Evolutionary conservation across 2,329 filamentous ascomycete species (phyloP).

Genomic region (Neophaeococcomyces aloes): DNA sequence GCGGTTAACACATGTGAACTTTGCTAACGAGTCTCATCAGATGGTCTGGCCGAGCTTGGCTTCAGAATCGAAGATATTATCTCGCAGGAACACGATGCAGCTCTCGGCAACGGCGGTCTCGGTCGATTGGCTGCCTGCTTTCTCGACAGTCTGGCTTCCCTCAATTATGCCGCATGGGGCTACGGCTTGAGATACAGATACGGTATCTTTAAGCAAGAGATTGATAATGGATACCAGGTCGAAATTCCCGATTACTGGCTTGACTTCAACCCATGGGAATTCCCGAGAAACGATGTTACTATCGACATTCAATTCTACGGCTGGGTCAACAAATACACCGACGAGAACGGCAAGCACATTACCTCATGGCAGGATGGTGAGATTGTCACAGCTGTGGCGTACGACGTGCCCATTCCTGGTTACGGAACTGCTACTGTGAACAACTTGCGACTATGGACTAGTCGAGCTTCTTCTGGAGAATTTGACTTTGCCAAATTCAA

Average conservation of each 20-base stretch:
- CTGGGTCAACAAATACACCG: constrained; percentile 60
- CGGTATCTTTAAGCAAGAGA: constrained; percentile 99
- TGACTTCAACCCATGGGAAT: constrained; percentile 99
- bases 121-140: constrained; percentile 93
- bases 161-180: constrained; percentile 95
- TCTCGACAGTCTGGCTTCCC: constrained; percentile 84
- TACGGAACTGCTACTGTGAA: constrained; percentile 86
- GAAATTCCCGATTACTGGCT: constrained; percentile 99
- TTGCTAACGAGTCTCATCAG: constrained; percentile 39
- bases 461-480: constrained; percentile 91
- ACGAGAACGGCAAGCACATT: constrained; percentile 64
- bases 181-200: constrained; percentile 94
- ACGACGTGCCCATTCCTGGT: constrained; percentile 85
- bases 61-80: constrained; percentile 97
- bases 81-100: constrained; percentile 87
- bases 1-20: neutral
- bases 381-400: constrained; percentile 81
- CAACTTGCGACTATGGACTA: constrained; percentile 94
- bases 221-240: constrained; percentile 94
- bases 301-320: constrained; percentile 98
- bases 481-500: constrained; percentile 99
- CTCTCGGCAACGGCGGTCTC: constrained; percentile 88
- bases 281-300: constrained; percentile 85
- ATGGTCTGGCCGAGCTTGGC: constrained; percentile 75
- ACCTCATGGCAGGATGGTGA: constrained; percentile 86